Evolutionary conservation across 108 stramenopile species (phyloP).

Genomic region (Skeletonema marinoi): DNA sequence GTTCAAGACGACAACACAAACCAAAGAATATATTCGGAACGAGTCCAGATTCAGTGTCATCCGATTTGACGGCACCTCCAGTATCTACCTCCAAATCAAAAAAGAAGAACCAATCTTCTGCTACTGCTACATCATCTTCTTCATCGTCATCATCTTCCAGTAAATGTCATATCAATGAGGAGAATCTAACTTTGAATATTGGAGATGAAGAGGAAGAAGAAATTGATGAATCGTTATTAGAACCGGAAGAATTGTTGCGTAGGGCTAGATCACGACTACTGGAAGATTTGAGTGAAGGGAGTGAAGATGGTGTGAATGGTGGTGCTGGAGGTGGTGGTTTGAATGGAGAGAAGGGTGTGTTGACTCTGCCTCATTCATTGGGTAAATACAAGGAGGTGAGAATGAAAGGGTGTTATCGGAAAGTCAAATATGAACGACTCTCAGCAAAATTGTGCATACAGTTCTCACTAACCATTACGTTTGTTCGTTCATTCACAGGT

Average conservation of each 20-base stretch:
- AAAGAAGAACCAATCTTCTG: neutral
- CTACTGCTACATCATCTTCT: neutral
- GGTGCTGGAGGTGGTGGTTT: neutral
- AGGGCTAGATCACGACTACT: constrained; percentile 75
- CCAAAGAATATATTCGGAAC: constrained; percentile 13
- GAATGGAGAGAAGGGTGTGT: constrained; percentile 68
- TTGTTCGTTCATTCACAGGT: constrained; percentile 39
- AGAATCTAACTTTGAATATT: neutral
- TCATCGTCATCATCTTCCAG: neutral
- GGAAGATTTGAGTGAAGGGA: constrained; percentile 79
- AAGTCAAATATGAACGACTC: neutral
- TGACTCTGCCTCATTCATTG: constrained; percentile 81
- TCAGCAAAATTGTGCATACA: neutral
- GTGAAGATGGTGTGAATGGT: constrained; percentile 4
- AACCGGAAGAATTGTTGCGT: constrained; percentile 72
- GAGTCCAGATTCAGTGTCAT: constrained; percentile 19
- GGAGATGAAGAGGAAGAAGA: constrained; percentile 33
- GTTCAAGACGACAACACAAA: constrained; percentile 1
- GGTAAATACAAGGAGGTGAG: constrained; percentile 88
- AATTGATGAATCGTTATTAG: constrained; percentile 58
- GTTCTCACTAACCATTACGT: neutral
- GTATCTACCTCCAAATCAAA: constrained; percentile 4
- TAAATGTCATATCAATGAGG: neutral
- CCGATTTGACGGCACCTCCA: neutral
- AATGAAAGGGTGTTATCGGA: neutral